A percentile compares a stretch with the other conserved stretches of the same genome.
Conservation (phyloP, 192 early-diverging fungal genomes). For the Coemansia sp. region DNA sequence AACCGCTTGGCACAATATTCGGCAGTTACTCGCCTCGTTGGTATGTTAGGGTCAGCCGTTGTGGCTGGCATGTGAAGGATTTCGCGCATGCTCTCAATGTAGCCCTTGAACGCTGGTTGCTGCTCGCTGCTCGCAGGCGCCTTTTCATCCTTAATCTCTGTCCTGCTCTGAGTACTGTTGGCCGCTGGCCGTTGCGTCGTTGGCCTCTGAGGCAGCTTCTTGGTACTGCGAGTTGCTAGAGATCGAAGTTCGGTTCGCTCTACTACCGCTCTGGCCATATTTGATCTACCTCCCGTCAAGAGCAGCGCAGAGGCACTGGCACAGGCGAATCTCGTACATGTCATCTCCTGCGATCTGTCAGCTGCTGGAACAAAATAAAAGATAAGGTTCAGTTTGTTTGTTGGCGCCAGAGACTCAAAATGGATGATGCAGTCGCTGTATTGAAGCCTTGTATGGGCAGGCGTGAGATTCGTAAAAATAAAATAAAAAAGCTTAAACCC, state of each 20-base stretch:
- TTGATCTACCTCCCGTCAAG: neutral
- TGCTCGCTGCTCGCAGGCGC: constrained; percentile 1
- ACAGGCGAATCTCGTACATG: neutral
- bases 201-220: neutral
- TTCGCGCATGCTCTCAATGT: constrained; percentile 41
- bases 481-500: neutral
- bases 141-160: neutral
- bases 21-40: constrained; percentile 41
- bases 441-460: neutral
- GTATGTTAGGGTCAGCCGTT: constrained; percentile 43
- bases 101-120: constrained; percentile 22
- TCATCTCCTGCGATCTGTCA: neutral
- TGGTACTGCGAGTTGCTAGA: constrained; percentile 1
- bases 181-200: neutral
- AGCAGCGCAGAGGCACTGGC: neutral
- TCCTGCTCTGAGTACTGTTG: neutral
- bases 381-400: neutral
- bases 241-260: neutral
- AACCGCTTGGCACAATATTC: constrained; percentile 34
- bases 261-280: neutral
- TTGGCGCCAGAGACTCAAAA: neutral
- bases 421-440: neutral
- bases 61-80: constrained; percentile 51
- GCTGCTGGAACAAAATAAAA: neutral
- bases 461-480: neutral